phyloP scores from a whole-genome alignment of 1,139 yeast genomes.

The Pichia sp. region DNA sequence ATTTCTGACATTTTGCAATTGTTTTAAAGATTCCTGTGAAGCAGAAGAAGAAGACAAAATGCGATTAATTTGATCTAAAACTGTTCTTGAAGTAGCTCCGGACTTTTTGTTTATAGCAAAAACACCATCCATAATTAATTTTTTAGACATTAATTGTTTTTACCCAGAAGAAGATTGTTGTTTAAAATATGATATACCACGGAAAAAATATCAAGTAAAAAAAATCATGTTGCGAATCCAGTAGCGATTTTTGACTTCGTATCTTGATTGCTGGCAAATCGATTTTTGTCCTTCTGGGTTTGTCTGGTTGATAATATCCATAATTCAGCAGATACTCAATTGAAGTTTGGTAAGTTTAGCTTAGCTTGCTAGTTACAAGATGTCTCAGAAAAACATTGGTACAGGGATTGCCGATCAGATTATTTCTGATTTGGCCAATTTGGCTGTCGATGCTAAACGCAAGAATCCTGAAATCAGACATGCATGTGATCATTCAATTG shows the following conservation, averaged over 20 bases:
- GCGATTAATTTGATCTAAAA: constrained; percentile 59
- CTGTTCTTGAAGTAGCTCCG: constrained; percentile 75
- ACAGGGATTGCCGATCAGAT: constrained; percentile 40
- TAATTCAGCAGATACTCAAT: too few species aligned
- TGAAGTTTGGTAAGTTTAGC: too few species aligned
- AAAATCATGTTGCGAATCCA: too few species aligned
- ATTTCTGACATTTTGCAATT: constrained; percentile 43
- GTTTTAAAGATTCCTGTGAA: constrained; percentile 51
- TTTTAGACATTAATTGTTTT: not conserved
- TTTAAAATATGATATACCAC: too few species aligned
- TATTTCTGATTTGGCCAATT: constrained; percentile 47
- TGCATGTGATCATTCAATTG: constrained; percentile 60
- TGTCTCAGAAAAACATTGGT: constrained; percentile 8
- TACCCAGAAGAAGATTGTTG: too few species aligned
- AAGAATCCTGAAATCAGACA: constrained; percentile 58
- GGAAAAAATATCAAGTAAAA: too few species aligned
- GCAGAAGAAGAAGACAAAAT: constrained; percentile 55
- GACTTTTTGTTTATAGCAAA: constrained; percentile 91
- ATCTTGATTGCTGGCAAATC: too few species aligned
- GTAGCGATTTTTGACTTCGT: too few species aligned
- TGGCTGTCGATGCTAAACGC: constrained; percentile 67
- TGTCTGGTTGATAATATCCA: too few species aligned
- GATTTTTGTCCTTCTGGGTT: too few species aligned
- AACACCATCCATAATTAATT: constrained; percentile 63
- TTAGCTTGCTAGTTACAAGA: too few species aligned